Evolutionary conservation across 495 filamentous ascomycete genomes (phyloP), one percentile per base, ranked within the genome.

Genomic region (Penicillium simplicissimum): DNA sequence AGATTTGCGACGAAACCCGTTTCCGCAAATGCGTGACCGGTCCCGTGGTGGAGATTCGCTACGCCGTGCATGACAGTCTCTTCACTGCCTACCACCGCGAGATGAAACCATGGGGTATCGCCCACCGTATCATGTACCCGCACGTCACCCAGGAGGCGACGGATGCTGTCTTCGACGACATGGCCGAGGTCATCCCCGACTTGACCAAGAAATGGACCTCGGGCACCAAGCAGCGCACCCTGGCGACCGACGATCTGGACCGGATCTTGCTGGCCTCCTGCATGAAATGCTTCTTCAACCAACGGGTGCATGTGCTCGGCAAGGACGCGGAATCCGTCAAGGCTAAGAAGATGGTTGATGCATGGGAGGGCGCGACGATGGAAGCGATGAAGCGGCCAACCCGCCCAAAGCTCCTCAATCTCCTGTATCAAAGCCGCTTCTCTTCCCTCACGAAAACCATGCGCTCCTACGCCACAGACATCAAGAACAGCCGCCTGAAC

Each of bases 1-100:
- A 93, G 70, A 71, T 90, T 35, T 92, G 86, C 71, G 87, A 94
- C 67, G 85, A 91, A 72, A 85, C 74, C 31, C 78, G 86, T 43
- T 95, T 93, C 71, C 69, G 80, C 21, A 94, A 94, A 72, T 78
- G 75, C 61, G 80, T 90, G 8, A 73, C 73, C 6, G 82, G 79
- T 1, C 74, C 85, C 19, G 80, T 92, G 28, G 57, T 77, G 21
- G 80, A 90, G 68, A 81, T 92, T 57, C 74, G 88, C 61, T 76
- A 84, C 60, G 84, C 84, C 19, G 84, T 88, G 3, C 79, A 85
- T 58, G 84, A 89, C 74, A 87, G 88, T 48, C 79, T 93, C n/a
- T 94, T 93, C 75, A 91, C 88, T 0, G 89, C 90, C 0, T 8
- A 53, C 8, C 78, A 79, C 36, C 64, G 79, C 23, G 77, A 80